Conservation (phyloP, 2,329 filamentous ascomycete genomes). For the Diaporthe sp. region DNA sequence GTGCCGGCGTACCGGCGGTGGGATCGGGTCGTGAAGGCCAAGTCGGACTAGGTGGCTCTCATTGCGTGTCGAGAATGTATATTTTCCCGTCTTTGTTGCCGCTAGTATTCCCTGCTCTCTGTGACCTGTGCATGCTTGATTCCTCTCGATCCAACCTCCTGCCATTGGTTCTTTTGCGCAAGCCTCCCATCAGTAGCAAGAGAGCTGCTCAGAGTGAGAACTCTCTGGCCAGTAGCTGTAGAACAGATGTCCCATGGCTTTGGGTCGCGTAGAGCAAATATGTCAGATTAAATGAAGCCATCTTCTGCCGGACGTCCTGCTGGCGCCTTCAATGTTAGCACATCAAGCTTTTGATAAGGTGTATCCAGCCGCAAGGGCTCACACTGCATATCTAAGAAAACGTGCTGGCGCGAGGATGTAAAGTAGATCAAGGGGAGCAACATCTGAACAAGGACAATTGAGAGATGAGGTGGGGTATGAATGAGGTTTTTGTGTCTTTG, state of each 20-base stretch:
- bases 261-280: not conserved
- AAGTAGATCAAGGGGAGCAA: not conserved
- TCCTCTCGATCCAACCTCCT: not conserved
- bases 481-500: not conserved
- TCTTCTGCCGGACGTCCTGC: not conserved
- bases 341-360: not conserved
- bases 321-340: too few species aligned
- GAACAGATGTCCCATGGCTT: too few species aligned
- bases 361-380: not conserved
- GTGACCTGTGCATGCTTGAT: not conserved
- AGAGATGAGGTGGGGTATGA: not conserved
- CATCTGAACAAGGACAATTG: not conserved
- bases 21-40: constrained; percentile 58
- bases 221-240: not conserved
- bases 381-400: not conserved
- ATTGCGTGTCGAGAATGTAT: not conserved
- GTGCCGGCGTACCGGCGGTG: constrained; percentile 62
- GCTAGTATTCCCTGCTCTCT: not conserved
- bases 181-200: not conserved
- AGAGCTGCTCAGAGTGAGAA: not conserved
- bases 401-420: not conserved
- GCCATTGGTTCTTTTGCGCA: not conserved
- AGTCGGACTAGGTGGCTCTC: constrained; percentile 3
- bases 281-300: not conserved
- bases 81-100: not conserved